These are phyloP conservation scores for Plasmodium billcollinsi DNA, from an alignment of 169 alveolate species.

Conservation along the genomic window DNA sequence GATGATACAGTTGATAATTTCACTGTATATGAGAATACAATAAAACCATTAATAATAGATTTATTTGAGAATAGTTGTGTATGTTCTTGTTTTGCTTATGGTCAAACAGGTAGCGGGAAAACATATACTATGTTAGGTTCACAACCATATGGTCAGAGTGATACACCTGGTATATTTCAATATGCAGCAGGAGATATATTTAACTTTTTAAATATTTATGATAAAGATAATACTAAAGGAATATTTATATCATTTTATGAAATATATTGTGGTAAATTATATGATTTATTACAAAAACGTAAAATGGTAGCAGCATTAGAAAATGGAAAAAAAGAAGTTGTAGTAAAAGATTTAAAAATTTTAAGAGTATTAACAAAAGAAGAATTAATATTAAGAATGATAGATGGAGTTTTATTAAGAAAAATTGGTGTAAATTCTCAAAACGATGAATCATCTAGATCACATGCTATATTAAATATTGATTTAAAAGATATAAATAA, in stretches of 20 bases:
- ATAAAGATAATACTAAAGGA: conserved; percentile 80
- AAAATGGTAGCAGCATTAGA: conserved; percentile 90
- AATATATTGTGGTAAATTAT: conserved; percentile 98
- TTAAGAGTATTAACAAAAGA: conserved; percentile 90
- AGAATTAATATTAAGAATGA: conserved; percentile 92
- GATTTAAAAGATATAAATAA: conserved; percentile 89
- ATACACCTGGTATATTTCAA: conserved; percentile 94
- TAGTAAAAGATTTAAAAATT: conserved; percentile 94
- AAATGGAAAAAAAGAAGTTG: conserved; percentile 94
- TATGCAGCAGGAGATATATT: conserved; percentile 95
- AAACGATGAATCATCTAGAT: conserved; percentile 97
- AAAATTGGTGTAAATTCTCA: conserved; percentile 98
- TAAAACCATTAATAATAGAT: conserved; percentile 94
- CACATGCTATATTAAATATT: conserved; percentile 98
- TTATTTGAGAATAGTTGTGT: conserved; percentile 94
- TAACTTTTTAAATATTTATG: conserved; percentile 85
- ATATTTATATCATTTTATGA: conserved; percentile 97
- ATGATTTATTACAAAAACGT: conserved; percentile 97
- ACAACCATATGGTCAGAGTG: conserved; percentile 80
- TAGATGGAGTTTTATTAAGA: conserved; percentile 91
- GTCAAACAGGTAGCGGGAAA: conserved; percentile 98
- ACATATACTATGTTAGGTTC: conserved; percentile 98
- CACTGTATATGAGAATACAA: conserved; percentile 90
- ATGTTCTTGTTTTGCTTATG: conserved; percentile 98
- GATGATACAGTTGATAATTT: conserved; percentile 90